Base-by-base conservation (phyloP, 345 rosid species). In the Populus nigra region DNA sequence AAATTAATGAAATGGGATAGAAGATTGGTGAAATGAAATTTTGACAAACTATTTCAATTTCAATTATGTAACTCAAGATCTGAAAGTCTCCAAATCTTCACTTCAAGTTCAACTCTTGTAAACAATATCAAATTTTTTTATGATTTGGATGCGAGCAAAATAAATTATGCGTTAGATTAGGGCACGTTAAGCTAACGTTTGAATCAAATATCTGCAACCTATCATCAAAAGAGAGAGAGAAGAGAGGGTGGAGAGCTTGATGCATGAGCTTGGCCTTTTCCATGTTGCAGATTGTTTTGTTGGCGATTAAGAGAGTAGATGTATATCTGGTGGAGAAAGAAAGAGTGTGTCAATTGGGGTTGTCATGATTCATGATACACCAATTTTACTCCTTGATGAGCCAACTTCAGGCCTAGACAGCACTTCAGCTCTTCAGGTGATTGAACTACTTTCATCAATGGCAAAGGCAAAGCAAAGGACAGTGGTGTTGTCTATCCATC, bases 251-350 rank as follows among this genome's bases (percentile, higher is more conserved):
- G 93, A 88, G 74, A 85, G 79, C 75, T 83, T 93, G 86, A 83
- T 94, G 71, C 84, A 77, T 9, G 97, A 94, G 73, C 93, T 93
- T 62, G 92, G 94, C 71, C 98, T 90, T 20, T 65, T 79, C 6
- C 91, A 63, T 61, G 82, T 78, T 41, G 82, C 73, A 16, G 67
- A 82, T 50, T 75, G 77, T 35, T 78, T 78, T 67, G 82, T 82
- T 59, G 85, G 85, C 20, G 85, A 82, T 49, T 82, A 78, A 57
- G 79, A 74, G 41, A 74, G 65, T 16, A 70, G 85, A 75, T 82
- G 82, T 18, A 78, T 82, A 31, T 78, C 85, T 9, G 79, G 85
- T 5, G 85, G 85, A 53, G 85, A 82, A 61, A 78, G 79, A 33
- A 82, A 82, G 70, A 71, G 85, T 65, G 85, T 82, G 5, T 82